Evolutionary conservation across 352 stramenopile species (phyloP), one percentile per base, ranked within the genome.

Genomic region (Phytophthora boehmeriae): DNA sequence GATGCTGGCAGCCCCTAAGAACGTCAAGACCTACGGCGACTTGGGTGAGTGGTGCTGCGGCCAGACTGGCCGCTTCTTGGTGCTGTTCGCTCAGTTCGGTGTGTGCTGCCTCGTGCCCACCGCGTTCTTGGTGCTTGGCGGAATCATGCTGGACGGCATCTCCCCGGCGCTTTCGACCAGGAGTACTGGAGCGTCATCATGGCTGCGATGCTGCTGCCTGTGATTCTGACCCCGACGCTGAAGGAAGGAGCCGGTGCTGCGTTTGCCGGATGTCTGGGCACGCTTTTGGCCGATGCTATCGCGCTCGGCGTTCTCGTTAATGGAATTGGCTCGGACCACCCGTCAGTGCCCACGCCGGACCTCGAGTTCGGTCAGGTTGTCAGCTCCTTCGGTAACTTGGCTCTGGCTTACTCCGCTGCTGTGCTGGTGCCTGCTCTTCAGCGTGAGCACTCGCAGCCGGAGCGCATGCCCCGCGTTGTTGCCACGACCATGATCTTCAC

Each of bases 181-280:
- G 59, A 78, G 23, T 73, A 76, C 42, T 89, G 80, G 80, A 89
- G 78, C 43, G 70, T 88, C 30, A 68, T 89, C 54, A 89, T 89
- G 80, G 76, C 71, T 35, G 46, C 49, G 0, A 73, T 78, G 66
- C 39, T 87, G 17, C 39, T 88, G 27, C 80, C 80, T 5, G 66
- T 88, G 5, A 78, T 81, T 51, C 60, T 89, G 2, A 86, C 71
- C 10, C 80, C 80, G 6, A 89, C 80, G 10, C 68, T 89, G 20
- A 87, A 89, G 56, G 80, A 89, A 67, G 77, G 74, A 25, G 76
- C 78, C 16, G 63, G 54, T 35, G 76, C 73, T 8, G 80, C 80
- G n/a, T 76, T 84, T 27, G 75, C 74, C 22, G 80, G 80, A 19
- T 84, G 72, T 45, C 19, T 88, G 28, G 76, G 80, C 5, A 89